Evolutionary conservation across 202 grass and related monocot species (phyloP), one percentile per base, ranked within the genome.

Genomic region (Schoenoplectus tabernaemontani): DNA sequence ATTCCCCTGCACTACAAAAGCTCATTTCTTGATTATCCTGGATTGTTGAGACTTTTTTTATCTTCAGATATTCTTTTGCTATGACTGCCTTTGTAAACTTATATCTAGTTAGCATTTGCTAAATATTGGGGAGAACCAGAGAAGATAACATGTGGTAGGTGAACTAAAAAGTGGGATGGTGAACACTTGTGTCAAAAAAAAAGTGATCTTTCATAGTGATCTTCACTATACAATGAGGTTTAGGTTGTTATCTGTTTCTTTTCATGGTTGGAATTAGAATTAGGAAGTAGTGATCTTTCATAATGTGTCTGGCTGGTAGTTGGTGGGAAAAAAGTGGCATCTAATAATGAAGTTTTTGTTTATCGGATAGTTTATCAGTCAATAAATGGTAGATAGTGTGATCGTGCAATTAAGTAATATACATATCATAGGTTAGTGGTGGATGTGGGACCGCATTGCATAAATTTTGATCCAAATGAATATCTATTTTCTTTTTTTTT

Each of bases 211-310:
- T n/a, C n/a, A n/a, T n/a, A n/a, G n/a, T n/a, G n/a, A n/a, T 12
- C 16, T 23, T 68, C n/a, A 43, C 43, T 72, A 72, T 43, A 50
- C 68, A 72, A 72, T 13, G 48, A 16, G 12, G 2, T 72, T 50
- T 72, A 72, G 42, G 68, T 48, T 48, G 42, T 48, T 72, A 30
- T 28, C 22, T 32, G 12, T 47, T 72, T 43, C 68, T 72, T 50
- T 50, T 72, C 22, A 16, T 50, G 42, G 68, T 72, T 72, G 68
- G 23, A 50, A 48, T 47, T 71, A 72, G 68, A 28, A 72, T 72
- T 72, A 50, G 68, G 68, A 48, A 72, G 23, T 16, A 50, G 23
- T 50, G 68, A 50, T 72, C 68, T 30, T 28, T 72, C 68, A 72
- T 16, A 48, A 23, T 72, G 11, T 72, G 68, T 42, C 13, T 72